phyloP scores from a whole-genome alignment of 129 eudicot genomes.

The Chrysanthemum makinoi region DNA sequence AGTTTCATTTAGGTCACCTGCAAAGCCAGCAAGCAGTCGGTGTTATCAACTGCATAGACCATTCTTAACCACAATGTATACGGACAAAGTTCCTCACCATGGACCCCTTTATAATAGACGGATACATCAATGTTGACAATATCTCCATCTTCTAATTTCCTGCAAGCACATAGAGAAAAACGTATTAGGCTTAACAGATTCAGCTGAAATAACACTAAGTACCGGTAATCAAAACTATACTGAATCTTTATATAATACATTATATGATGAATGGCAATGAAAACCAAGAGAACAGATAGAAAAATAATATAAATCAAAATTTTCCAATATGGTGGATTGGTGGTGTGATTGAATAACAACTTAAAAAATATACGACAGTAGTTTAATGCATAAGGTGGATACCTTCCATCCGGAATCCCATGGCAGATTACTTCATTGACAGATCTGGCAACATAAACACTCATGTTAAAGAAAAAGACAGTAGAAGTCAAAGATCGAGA shows the following conservation, averaged over 20 bases:
- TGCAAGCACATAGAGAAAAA: conserved; percentile 31
- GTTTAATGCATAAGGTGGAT: neutral
- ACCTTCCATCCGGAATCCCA: conserved; percentile 99
- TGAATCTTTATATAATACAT: no score
- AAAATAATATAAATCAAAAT: neutral
- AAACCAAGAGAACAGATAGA: neutral
- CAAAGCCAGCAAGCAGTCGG: conserved; percentile 20
- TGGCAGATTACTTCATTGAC: conserved; percentile 99
- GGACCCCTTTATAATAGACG: conserved; percentile 83
- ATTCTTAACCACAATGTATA: neutral
- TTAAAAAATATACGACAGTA: no score
- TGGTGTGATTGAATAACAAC: conserved; percentile 2
- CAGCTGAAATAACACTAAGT: neutral
- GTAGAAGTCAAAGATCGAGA: conserved; percentile 6
- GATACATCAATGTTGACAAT: conserved; percentile 92
- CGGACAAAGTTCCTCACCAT: conserved; percentile 48
- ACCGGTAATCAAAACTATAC: no score
- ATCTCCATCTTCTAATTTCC: conserved; percentile 96
- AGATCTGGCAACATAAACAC: conserved; percentile 50
- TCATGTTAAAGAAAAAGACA: conserved; percentile 6
- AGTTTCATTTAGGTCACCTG: conserved; percentile 94
- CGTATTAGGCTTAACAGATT: conserved; percentile 15
- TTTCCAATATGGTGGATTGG: neutral
- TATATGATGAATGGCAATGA: neutral
- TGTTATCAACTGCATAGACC: neutral